Percentiles rank a stretch among this genome's conserved stretches.
phyloP scores from a whole-genome alignment of 2,329 filamentous ascomycete species.

The Monilinia fructicola region DNA sequence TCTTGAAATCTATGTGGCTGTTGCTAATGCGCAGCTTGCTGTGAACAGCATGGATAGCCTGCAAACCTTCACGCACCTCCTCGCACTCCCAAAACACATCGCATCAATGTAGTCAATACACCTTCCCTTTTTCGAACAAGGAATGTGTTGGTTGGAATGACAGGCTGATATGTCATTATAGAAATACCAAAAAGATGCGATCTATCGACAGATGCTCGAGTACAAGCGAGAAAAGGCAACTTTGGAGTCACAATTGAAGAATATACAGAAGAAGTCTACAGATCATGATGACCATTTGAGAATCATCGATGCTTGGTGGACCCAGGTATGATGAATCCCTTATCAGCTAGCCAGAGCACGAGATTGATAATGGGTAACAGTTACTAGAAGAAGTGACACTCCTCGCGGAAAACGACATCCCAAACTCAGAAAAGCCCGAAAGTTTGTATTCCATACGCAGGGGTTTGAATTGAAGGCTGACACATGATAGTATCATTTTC shows the following conservation, averaged over 20 bases:
- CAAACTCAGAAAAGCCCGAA: slow-evolving; percentile 42
- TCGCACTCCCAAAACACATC: slow-evolving; percentile 31
- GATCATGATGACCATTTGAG: slow-evolving; percentile 93
- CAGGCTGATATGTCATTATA: slow-evolving; percentile 46
- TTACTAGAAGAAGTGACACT: slow-evolving; percentile 64
- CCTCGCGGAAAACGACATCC: slow-evolving; percentile 52
- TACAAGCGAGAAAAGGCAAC: slow-evolving; percentile 88
- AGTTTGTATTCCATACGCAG: slow-evolving; percentile 4
- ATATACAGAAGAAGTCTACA: slow-evolving; percentile 72
- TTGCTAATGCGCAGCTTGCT: slow-evolving; percentile 50
- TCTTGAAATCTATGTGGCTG: slow-evolving; percentile 37
- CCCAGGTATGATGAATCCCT: slow-evolving; percentile 64
- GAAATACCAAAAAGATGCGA: slow-evolving; percentile 94
- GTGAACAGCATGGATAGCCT: slow-evolving; percentile 45
- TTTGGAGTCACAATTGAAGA: slow-evolving; percentile 76
- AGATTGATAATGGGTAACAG: slow-evolving; percentile 43
- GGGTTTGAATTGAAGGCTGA: slow-evolving; percentile 28
- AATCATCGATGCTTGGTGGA: slow-evolving; percentile 89
- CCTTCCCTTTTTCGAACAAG: slow-evolving; percentile 29
- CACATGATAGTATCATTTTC: slow-evolving; percentile 53
- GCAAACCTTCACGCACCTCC: slow-evolving; percentile 39
- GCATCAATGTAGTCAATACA: slow-evolving; percentile 24
- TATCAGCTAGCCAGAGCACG: slow-evolving; percentile 3
- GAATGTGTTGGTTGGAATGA: slow-evolving; percentile 44
- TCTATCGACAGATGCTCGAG: slow-evolving; percentile 95